Conservation (phyloP, 2,329 filamentous ascomycete species). For the Talaromyces islandicus region DNA sequence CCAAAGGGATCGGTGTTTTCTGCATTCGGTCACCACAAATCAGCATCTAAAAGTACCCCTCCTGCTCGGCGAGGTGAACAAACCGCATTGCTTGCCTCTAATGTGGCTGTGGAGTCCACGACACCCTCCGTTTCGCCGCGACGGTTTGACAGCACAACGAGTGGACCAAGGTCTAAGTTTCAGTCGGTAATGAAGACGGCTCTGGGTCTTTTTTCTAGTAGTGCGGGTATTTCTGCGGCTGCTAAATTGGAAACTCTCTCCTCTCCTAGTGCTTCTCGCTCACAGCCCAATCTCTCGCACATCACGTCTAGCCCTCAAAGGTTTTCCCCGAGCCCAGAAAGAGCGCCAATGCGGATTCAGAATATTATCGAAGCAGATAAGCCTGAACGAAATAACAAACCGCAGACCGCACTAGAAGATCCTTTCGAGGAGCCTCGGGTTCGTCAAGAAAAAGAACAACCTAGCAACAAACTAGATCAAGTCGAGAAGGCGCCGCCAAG, state of each 20-base stretch:
- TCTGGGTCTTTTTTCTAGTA: slow-evolving; percentile 78
- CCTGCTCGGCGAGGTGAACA: slow-evolving; percentile 47
- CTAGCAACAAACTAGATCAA: slow-evolving; percentile 20
- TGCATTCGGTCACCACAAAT: slow-evolving; percentile 52
- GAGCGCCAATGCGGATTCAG: slow-evolving; percentile 38
- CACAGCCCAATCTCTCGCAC: slow-evolving; percentile 22
- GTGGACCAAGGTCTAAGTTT: slow-evolving; percentile 86
- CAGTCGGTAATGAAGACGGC: slow-evolving; percentile 87
- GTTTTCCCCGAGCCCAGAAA: slow-evolving; percentile 16
- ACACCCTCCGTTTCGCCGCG: slow-evolving; percentile 53
- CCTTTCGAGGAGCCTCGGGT: slow-evolving; percentile 19
- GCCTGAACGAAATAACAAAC: slow-evolving; percentile 26
- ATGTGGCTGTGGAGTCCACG: slow-evolving; percentile 47
- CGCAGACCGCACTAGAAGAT: slow-evolving; percentile 27
- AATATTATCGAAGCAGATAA: slow-evolving; percentile 52
- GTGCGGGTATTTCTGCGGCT: slow-evolving; percentile 52
- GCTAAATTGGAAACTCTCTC: slow-evolving; percentile 52
- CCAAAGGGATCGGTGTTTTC: slow-evolving; percentile 5
- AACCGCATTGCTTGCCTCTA: slow-evolving; percentile 58
- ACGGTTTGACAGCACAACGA: slow-evolving; percentile 70
- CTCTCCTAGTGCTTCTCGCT: slow-evolving; percentile 27
- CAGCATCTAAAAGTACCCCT: slow-evolving; percentile 57
- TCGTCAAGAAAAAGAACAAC: slow-evolving; percentile 25
- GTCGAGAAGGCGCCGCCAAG: slow-evolving; percentile 1
- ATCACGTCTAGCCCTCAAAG: slow-evolving; percentile 12